These are phyloP conservation scores for Solanum dulcamara DNA, from an alignment of 257 asterid genomes.

Conservation along the genomic window DNA sequence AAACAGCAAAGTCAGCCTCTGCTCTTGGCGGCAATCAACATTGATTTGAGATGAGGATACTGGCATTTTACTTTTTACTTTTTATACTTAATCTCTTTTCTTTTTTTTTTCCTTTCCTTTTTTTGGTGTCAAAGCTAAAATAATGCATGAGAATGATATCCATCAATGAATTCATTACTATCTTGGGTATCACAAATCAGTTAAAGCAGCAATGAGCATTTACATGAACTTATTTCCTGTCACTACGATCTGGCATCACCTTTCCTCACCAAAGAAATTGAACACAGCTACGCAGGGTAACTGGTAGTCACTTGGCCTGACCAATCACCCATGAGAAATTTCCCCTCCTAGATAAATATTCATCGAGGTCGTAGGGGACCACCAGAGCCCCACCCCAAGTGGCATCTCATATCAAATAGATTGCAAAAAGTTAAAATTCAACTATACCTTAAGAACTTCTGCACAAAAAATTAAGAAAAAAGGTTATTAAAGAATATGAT, in stretches of 20 bases:
- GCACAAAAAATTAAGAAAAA: not conserved
- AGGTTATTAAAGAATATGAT: not conserved
- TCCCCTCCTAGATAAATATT: not conserved
- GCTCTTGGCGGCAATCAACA: not conserved
- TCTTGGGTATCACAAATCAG: not conserved
- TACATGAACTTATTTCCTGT: not conserved
- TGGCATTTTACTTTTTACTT: not conserved
- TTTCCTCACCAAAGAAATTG: not conserved
- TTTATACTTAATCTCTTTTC: not conserved
- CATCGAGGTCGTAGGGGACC: not conserved
- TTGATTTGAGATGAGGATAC: not conserved
- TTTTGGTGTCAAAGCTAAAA: not conserved
- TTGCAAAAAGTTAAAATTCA: not conserved
- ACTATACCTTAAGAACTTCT: not conserved
- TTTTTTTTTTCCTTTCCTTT: not conserved
- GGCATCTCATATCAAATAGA: not conserved
- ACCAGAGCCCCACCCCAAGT: not conserved
- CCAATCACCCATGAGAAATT: not conserved
- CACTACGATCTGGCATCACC: not conserved
- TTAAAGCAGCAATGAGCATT: not conserved
- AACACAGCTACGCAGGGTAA: not conserved
- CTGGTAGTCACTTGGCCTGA: not conserved
- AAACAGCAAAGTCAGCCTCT: not conserved
- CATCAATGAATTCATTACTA: not conserved
- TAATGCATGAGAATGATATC: not conserved